Evolutionary conservation across 1,139 yeast species (phyloP).

Genomic region (Geotrichum siamense): DNA sequence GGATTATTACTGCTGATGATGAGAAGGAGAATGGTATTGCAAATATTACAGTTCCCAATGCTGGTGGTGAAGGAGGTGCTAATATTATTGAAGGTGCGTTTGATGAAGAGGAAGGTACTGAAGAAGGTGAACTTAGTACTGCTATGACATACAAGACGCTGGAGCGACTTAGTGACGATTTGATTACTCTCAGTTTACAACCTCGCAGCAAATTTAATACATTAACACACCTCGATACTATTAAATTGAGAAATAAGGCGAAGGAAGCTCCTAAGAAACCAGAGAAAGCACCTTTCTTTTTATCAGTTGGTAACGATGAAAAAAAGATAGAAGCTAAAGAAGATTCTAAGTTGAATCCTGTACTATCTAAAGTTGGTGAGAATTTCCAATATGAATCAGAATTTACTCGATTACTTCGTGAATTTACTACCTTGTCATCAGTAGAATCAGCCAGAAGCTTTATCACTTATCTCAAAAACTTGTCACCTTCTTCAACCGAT

Average conservation of each 20-base stretch:
- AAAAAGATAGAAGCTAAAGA: constrained; percentile 40
- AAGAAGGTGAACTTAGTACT: constrained; percentile 18
- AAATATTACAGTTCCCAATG: constrained; percentile 58
- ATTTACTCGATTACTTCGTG: constrained; percentile 62
- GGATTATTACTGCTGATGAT: constrained; percentile 65
- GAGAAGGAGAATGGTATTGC: constrained; percentile 41
- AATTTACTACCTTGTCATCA: constrained; percentile 32
- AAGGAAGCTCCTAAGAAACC: constrained; percentile 84
- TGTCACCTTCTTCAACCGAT: constrained; percentile 77
- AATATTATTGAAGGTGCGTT: constrained; percentile 76
- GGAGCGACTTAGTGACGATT: constrained; percentile 55
- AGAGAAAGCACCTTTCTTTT: constrained; percentile 73
- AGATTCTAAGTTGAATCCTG: constrained; percentile 26
- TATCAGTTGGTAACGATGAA: constrained; percentile 48
- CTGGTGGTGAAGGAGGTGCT: constrained; percentile 77
- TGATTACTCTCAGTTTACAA: constrained; percentile 68
- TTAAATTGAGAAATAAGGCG: constrained; percentile 83
- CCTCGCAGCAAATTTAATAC: constrained; percentile 77
- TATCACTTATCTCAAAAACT: constrained; percentile 47
- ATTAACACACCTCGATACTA: constrained; percentile 71
- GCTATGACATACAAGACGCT: constrained; percentile 45
- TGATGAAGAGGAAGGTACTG: constrained; percentile 30
- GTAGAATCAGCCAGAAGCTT: constrained; percentile 34
- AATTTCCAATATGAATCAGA: constrained; percentile 53
- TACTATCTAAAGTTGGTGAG: constrained; percentile 18